Conservation (phyloP, 2,329 filamentous ascomycete species). For the Elsinoe arachidis region DNA sequence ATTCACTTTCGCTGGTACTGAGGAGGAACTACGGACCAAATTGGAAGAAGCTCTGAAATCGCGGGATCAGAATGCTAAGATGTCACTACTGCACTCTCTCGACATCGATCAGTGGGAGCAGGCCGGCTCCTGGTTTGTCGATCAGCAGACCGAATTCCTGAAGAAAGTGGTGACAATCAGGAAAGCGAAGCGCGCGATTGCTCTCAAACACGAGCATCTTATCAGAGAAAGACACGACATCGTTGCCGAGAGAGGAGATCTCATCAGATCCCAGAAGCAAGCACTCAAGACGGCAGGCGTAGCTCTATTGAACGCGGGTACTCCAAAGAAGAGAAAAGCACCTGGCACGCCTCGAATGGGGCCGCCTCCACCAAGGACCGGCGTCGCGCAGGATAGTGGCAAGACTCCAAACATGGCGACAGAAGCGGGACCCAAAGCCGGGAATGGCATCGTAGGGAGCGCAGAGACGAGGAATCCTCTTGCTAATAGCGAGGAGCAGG, state of each 20-base stretch:
- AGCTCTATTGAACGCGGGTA: constrained; percentile 40
- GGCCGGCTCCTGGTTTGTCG: constrained; percentile 52
- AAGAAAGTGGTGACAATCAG: constrained; percentile 44
- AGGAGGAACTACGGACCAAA: constrained; percentile 19
- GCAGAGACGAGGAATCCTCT: constrained; percentile 14
- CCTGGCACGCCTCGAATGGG: too few relatives aligned
- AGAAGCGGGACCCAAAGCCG: too few relatives aligned
- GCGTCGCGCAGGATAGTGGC: too few relatives aligned
- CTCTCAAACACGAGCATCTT: constrained; percentile 48
- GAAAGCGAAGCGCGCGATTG: constrained; percentile 45
- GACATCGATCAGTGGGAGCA: constrained; percentile 52
- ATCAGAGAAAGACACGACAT: constrained; percentile 45
- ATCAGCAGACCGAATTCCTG: constrained; percentile 45
- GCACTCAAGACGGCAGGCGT: constrained; percentile 47
- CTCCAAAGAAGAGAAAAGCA: constrained; percentile 28
- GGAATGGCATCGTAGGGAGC: too few relatives aligned
- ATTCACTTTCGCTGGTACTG: constrained; percentile 13
- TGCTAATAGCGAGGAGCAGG: background rate
- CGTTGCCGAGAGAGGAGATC: constrained; percentile 41
- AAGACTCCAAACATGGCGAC: too few relatives aligned
- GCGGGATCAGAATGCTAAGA: constrained; percentile 30
- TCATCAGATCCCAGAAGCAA: constrained; percentile 35
- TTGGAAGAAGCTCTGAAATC: constrained; percentile 14
- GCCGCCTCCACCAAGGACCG: too few relatives aligned
- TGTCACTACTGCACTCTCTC: constrained; percentile 44